A percentile compares a stretch with the other conserved stretches of the same genome.
Conservation (phyloP, 495 filamentous ascomycete genomes). For the Xylaria flabelliformis region DNA sequence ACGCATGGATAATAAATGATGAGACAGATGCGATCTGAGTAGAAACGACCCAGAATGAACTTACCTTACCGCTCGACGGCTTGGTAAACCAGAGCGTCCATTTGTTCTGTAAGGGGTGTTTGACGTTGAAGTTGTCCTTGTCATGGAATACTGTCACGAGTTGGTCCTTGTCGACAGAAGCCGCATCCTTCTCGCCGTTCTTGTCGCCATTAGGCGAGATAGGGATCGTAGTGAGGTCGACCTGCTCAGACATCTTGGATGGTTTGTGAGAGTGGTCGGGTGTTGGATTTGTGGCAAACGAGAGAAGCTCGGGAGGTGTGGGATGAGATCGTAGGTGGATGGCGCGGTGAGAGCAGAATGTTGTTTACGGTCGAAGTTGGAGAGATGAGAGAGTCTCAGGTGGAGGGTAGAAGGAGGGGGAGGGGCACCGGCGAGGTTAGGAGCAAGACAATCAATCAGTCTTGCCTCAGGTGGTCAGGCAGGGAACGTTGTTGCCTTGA, state of each 20-base stretch:
- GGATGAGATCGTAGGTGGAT: neutral
- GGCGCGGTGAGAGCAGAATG: neutral
- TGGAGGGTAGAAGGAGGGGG: neutral
- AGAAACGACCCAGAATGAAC: slow-evolving; percentile 29
- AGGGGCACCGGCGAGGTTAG: neutral
- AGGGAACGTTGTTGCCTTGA: neutral
- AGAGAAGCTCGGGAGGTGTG: neutral
- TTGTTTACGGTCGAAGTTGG: slow-evolving; percentile 5
- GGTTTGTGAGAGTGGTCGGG: neutral
- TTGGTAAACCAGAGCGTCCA: slow-evolving; percentile 99
- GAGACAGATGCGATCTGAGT: neutral
- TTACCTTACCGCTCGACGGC: slow-evolving; percentile 93
- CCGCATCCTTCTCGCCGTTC: slow-evolving; percentile 49
- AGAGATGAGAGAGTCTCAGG: neutral
- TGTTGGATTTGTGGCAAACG: neutral
- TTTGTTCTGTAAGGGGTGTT: slow-evolving; percentile 92
- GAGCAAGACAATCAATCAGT: neutral
- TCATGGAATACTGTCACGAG: slow-evolving; percentile 94
- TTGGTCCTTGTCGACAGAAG: slow-evolving; percentile 51
- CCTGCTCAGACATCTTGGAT: slow-evolving; percentile 55
- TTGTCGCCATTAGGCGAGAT: slow-evolving; percentile 69
- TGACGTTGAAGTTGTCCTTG: slow-evolving; percentile 97
- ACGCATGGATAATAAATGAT: neutral
- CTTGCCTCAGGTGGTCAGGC: neutral
- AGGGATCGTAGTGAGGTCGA: slow-evolving; percentile 70